Conservation (phyloP, 371 early-diverging fungal genomes). For the Mucor saturninus region DNA sequence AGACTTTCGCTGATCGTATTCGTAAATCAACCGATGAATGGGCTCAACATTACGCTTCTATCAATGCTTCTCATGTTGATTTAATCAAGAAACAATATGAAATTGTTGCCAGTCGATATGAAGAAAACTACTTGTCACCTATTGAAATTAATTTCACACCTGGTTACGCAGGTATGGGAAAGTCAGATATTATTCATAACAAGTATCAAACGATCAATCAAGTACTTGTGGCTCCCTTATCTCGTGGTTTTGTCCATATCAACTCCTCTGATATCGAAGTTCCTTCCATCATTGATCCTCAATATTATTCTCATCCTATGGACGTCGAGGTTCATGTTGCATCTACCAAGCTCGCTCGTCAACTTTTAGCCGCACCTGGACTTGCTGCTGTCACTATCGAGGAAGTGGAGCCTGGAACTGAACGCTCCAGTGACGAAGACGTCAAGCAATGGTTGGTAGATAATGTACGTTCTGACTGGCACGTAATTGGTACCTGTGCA, state of each 20-base stretch:
- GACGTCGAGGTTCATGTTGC: constrained; percentile 21
- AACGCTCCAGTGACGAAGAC: constrained; percentile 24
- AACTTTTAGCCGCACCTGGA: constrained; percentile 11
- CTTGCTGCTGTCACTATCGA: constrained; percentile 13
- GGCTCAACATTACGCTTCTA: constrained; percentile 18
- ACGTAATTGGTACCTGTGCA: constrained; percentile 39
- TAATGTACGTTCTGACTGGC: constrained; percentile 32
- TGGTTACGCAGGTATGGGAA: constrained; percentile 22
- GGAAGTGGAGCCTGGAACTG: constrained; percentile 20
- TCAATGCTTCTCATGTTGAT: constrained; percentile 4
- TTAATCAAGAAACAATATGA: constrained; percentile 19
- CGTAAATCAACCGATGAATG: constrained; percentile 9
- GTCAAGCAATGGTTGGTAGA: constrained; percentile 11
- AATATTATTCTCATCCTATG: constrained; percentile 25
- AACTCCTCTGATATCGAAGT: constrained; percentile 23
- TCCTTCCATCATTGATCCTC: constrained; percentile 15
- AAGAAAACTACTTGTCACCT: constrained; percentile 18
- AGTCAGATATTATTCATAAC: constrained; percentile 1
- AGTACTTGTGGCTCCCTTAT: constrained; percentile 17
- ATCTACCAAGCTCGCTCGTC: constrained; percentile 24
- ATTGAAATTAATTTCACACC: constrained; percentile 28
- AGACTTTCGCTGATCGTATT: constrained; percentile 11
- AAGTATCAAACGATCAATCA: constrained; percentile 30
- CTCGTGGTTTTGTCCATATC: constrained; percentile 21
- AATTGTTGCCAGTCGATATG: constrained; percentile 20